Conservation (phyloP, 176 grass and related monocot species). For the Oryza longistaminata region DNA sequence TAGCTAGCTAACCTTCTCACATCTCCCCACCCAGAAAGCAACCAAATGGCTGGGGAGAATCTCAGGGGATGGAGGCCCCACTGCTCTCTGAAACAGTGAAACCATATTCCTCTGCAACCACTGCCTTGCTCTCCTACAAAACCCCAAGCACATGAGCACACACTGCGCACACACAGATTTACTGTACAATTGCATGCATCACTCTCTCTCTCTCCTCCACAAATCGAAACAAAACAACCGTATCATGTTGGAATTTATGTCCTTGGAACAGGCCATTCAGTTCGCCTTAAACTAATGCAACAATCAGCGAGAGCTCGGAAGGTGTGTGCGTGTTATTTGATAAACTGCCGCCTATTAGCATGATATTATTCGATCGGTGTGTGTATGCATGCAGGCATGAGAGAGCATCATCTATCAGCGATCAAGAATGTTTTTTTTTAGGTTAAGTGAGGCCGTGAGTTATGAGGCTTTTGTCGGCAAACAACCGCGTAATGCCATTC, state of each 20-base stretch:
- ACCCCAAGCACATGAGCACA: slow-evolving; percentile 30
- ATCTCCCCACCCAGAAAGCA: slow-evolving; percentile 33
- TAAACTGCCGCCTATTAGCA: background rate
- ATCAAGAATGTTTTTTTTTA: slow-evolving; percentile 38
- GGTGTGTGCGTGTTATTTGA: slow-evolving; percentile 45
- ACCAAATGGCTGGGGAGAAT: slow-evolving; percentile 35
- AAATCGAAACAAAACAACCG: slow-evolving; percentile 43
- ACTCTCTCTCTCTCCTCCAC: background rate
- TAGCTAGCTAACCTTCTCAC: background rate
- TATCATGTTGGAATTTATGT: slow-evolving; percentile 67
- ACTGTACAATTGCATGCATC: slow-evolving; percentile 15
- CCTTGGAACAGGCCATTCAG: slow-evolving; percentile 20
- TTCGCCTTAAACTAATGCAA: slow-evolving; percentile 36
- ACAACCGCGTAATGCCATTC: slow-evolving; percentile 44
- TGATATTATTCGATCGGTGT: slow-evolving; percentile 30
- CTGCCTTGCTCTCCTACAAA: slow-evolving; percentile 32
- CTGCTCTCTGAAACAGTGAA: slow-evolving; percentile 3
- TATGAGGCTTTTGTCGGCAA: slow-evolving; percentile 50
- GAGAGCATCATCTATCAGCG: background rate
- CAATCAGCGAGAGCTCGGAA: background rate
- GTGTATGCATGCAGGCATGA: background rate
- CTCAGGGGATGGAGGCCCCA: slow-evolving; percentile 20
- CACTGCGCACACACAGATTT: slow-evolving; percentile 7
- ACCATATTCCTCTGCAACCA: slow-evolving; percentile 47
- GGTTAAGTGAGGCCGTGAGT: slow-evolving; percentile 36